Evolutionary conservation across 352 stramenopile species (phyloP).

Genomic region (Globisporangium abappressorium): DNA sequence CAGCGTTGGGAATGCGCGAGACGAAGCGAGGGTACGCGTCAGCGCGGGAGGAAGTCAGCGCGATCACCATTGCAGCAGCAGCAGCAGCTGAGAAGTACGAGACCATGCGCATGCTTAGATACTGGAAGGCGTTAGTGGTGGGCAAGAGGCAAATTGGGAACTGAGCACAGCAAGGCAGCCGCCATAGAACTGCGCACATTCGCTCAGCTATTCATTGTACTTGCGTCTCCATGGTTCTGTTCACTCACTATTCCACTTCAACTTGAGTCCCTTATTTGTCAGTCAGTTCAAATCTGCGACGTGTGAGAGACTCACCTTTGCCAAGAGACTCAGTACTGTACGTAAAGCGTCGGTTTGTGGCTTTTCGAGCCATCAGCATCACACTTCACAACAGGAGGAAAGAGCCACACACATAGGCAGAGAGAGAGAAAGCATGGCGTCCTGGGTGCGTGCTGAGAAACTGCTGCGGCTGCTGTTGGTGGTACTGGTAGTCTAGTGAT

Average conservation of each 20-base stretch:
- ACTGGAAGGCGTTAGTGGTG: neutral
- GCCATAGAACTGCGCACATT: neutral
- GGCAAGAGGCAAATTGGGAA: neutral
- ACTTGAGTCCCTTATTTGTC: neutral
- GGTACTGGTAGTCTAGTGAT: neutral
- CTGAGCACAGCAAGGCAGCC: neutral
- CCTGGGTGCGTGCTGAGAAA: slow-evolving; percentile 26
- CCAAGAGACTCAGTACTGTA: neutral
- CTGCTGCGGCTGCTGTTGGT: neutral
- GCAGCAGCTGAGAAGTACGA: neutral
- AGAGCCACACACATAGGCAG: neutral
- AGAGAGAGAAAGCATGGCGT: slow-evolving; percentile 28
- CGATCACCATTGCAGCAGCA: neutral
- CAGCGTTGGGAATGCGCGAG: slow-evolving; percentile 55
- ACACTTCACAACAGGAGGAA: neutral
- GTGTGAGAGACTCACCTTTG: slow-evolving; percentile 2
- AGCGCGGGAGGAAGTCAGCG: neutral
- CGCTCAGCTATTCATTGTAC: too few species aligned
- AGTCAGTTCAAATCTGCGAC: neutral
- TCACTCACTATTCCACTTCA: neutral
- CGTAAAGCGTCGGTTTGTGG: neutral
- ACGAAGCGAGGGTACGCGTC: slow-evolving; percentile 47
- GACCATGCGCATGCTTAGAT: neutral
- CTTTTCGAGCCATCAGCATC: neutral
- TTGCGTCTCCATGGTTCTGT: neutral